A percentile compares a stretch with the other conserved stretches of the same genome.
Conservation (phyloP, 78 protist genomes). For the Creolimax fragrantissima region DNA sequence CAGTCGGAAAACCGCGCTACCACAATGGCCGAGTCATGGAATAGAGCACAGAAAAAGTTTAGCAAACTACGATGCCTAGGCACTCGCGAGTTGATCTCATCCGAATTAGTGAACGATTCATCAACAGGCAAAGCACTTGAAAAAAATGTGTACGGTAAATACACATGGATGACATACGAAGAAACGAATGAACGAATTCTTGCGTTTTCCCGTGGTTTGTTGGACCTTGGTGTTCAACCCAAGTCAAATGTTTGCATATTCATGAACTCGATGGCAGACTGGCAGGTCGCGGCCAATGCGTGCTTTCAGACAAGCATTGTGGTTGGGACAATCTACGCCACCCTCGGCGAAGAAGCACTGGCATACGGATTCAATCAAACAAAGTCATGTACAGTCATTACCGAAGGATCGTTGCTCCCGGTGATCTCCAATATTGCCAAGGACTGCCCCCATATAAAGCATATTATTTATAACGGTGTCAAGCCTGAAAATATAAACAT, state of each 20-base stretch:
- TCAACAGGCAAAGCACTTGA: too few species aligned
- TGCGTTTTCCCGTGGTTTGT: not conserved
- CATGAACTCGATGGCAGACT: not conserved
- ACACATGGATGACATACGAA: not conserved
- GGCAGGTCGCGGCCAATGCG: not conserved
- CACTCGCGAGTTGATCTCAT: too few species aligned
- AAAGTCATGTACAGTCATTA: not conserved
- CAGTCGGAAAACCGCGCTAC: too few species aligned
- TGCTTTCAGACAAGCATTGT: not conserved
- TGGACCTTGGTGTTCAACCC: not conserved
- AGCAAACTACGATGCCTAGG: too few species aligned
- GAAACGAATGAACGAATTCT: not conserved
- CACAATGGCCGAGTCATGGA: too few species aligned
- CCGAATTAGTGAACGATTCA: too few species aligned
- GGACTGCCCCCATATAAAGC: not conserved
- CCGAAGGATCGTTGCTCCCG: not conserved
- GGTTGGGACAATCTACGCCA: conserved; percentile 37
- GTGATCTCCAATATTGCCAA: not conserved
- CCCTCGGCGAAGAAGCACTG: conserved; percentile 50
- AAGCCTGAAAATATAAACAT: not conserved
- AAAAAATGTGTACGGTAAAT: too few species aligned
- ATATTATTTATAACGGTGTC: not conserved
- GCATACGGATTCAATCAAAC: conserved; percentile 49
- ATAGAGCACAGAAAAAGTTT: too few species aligned
- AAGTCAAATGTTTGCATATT: not conserved